These are phyloP conservation scores for Plasmodium gaboni DNA, from an alignment of 169 alveolate genomes.

Conservation along the genomic window DNA sequence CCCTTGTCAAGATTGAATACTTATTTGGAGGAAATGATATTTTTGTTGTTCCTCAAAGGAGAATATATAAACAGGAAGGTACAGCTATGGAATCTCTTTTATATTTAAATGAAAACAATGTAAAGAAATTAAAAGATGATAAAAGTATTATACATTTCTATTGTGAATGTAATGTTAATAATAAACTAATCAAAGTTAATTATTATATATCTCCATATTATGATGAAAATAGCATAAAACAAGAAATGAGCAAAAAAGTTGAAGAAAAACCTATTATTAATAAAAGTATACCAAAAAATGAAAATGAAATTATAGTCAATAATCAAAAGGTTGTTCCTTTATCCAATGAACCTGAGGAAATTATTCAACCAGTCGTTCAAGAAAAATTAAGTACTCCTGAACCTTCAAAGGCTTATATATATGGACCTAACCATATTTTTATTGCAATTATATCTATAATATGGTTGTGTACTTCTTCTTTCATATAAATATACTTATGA, in stretches of 20 bases:
- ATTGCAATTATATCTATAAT: no score
- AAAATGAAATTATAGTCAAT: no score
- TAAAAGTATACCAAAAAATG: no score
- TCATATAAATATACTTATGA: no score
- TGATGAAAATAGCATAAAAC: neutral
- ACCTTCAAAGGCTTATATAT: no score
- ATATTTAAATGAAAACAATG: conserved; percentile 17
- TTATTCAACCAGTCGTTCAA: no score
- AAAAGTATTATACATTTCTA: conserved; percentile 19
- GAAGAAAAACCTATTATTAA: neutral
- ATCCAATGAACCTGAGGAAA: no score
- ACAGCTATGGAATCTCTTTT: conserved; percentile 12
- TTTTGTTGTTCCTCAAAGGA: conserved; percentile 20
- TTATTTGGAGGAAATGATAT: conserved; percentile 22
- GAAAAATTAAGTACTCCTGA: no score
- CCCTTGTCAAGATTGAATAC: conserved; percentile 7
- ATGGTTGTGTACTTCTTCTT: no score
- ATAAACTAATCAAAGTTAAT: conserved; percentile 5
- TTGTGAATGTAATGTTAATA: conserved; percentile 11
- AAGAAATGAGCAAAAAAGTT: neutral
- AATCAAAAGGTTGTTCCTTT: no score
- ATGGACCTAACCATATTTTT: no score
- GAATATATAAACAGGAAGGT: neutral
- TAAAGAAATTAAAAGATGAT: conserved; percentile 30
- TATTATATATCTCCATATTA: conserved; percentile 33